A percentile compares a stretch with the other conserved stretches of the same genome.
These are phyloP conservation scores for Calonectria pteridis DNA, from an alignment of 2,329 filamentous ascomycete genomes.

Conservation along the genomic window DNA sequence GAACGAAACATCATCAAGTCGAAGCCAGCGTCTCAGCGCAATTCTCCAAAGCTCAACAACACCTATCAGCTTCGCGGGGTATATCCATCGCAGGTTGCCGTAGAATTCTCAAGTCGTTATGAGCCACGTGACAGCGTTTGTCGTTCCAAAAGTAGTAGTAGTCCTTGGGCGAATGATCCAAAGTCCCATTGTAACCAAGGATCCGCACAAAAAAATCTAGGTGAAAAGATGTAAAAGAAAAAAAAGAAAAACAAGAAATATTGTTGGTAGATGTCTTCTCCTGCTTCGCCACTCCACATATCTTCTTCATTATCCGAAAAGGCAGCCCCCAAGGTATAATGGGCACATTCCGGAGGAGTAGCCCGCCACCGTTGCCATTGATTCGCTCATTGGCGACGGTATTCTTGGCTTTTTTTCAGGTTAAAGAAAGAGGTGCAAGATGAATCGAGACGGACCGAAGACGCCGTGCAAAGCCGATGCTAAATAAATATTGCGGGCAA, in stretches of 20 bases:
- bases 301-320: constrained; percentile 22
- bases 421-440: constrained; percentile 42
- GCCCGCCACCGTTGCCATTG: constrained; percentile 13
- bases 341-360: constrained; percentile 12
- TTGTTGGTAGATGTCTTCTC: constrained; percentile 43
- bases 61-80: constrained; percentile 54
- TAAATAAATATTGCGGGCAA: constrained; percentile 43
- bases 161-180: constrained; percentile 50
- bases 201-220: constrained; percentile 47
- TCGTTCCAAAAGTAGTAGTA: constrained; percentile 51
- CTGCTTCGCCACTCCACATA: constrained; percentile 23
- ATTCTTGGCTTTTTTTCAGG: constrained; percentile 28
- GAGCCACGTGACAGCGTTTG: constrained; percentile 53
- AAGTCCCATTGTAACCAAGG: constrained; percentile 49
- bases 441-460: constrained; percentile 46
- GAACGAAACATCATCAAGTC: constrained; percentile 35
- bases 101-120: constrained; percentile 52
- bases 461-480: constrained; percentile 46
- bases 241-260: constrained; percentile 34
- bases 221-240: constrained; percentile 44
- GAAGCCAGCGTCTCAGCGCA: constrained; percentile 45
- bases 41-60: constrained; percentile 51
- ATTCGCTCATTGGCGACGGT: constrained; percentile 18
- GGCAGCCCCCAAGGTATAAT: not conserved
- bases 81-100: constrained; percentile 57